Evolutionary conservation across 2,329 filamentous ascomycete genomes (phyloP), one percentile per base, ranked within the genome.

Genomic region (Claviceps sp.): DNA sequence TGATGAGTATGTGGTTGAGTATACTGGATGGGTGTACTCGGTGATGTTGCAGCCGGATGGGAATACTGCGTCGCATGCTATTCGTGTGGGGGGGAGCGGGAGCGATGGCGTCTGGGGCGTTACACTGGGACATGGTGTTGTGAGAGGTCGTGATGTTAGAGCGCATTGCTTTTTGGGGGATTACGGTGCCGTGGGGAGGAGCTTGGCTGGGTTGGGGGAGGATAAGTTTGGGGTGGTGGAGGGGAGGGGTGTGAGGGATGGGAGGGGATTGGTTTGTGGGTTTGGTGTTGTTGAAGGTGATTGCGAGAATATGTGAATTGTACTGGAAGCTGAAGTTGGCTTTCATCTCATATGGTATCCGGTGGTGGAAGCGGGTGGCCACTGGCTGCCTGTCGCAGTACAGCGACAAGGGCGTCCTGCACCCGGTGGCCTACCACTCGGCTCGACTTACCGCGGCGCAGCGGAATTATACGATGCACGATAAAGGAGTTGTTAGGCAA

Each of bases 121-220:
- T 1, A 78, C 79, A 0, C 65, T 84, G 13, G 81, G 79, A 1
- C 79, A 84, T 58, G 79, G 79, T 0, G 45, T 81, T 20, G 60
- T 65, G 2, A 52, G 54, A 1, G 64, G 59, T 0, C 59, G 57
- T 2, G 61, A 64, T 30, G 63, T 67, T 1, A 68, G 79, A 22
- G 71, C 70, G 5, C 42, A 51, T 22, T 13, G 20, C 14, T 44
- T 44, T 22, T 24, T 24, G 20, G 42, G 42, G 20, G 42, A 44
- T 22, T 44, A 44, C 20, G 7, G 4, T 14, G 11, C 20, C 6
- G 42, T 44, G 42, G 20, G 42, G 11, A 44, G 24, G 20, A 26
- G 42, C 4, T 22, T 44, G 20, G 20, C 3, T 20, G 20, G n/a
- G 42, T 22, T 44, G 20, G 42, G 42, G 18, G 20, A 18, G 1